These are phyloP conservation scores for Kandelia obovata DNA, from an alignment of 345 rosid genomes.

Conservation along the genomic window DNA sequence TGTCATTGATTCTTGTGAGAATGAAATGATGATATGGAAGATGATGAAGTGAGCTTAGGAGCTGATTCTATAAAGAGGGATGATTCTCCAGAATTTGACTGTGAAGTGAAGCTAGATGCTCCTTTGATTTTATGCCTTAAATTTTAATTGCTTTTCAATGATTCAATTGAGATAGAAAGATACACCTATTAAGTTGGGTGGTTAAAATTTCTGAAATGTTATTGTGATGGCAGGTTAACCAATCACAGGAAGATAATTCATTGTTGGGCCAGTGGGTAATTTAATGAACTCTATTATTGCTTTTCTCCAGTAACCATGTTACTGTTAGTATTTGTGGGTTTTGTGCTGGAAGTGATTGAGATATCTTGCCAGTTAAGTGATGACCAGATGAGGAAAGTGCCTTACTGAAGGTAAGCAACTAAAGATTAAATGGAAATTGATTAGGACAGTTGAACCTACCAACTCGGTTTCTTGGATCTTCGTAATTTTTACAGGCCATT, in stretches of 20 bases:
- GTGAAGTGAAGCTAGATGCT: constrained; percentile 55
- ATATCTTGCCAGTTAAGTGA: constrained; percentile 49
- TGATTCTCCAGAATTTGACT: constrained; percentile 65
- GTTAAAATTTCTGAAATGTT: constrained; percentile 6
- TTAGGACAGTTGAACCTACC: too few relatives aligned
- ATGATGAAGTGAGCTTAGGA: constrained; percentile 62
- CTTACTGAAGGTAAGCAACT: constrained; percentile 54
- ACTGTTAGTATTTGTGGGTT: constrained; percentile 1
- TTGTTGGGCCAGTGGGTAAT: constrained; percentile 69
- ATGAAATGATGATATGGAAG: constrained; percentile 76
- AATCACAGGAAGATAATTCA: constrained; percentile 55
- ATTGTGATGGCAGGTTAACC: constrained; percentile 49
- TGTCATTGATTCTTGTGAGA: constrained; percentile 94
- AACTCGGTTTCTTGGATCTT: neutral
- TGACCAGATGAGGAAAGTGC: constrained; percentile 46
- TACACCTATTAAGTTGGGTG: neutral
- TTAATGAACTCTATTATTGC: constrained; percentile 7
- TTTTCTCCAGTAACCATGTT: neutral
- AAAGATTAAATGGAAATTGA: constrained; percentile 1
- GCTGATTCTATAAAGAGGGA: constrained; percentile 54
- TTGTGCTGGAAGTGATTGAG: constrained; percentile 14
- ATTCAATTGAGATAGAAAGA: neutral
- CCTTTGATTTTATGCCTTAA: constrained; percentile 2
- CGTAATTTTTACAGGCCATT: neutral
- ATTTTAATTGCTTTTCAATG: neutral